Evolutionary conservation across 257 asterid genomes (phyloP), one percentile per base, ranked within the genome.

Genomic region (Petrea volubilis): DNA sequence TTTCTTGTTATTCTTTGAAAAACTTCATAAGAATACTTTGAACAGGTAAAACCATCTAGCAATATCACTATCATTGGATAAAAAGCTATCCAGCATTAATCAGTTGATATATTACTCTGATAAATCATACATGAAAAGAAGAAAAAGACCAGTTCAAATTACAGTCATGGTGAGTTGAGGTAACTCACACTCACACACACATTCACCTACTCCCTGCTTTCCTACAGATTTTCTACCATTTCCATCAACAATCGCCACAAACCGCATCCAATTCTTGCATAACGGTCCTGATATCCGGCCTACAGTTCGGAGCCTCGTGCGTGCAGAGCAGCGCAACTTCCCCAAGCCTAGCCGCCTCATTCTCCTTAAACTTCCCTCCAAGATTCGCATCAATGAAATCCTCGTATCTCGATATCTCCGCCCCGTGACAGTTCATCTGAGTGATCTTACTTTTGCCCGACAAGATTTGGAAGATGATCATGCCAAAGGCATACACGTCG

Each of bases 261-360:
- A 81, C 64, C 55, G 61, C 78, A 36, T 86, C 74, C 70, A 93
- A 77, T 75, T 84, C 94, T 75, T 77, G 89, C 89, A 89, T 86
- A 68, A 93, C 83, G 0, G 79, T 31, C 41, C 80, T 88, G 38
- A 89, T 89, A 24, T 80, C 81, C 4, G 97, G 98, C 83, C 98
- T 88, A 40, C 58, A 89, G 53, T 77, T 58, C 3, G 96, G 92
- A 28, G 66, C 79, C 31, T 90, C 98, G 0, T 87, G 89, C 0
- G 96, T 91, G 92, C 98, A 93, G 58, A 89, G 92, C 51, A 79
- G 84, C 29, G 98, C 96, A 9, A 93, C 69, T 75, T 93, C 93
- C 33, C 93, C 94, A 2, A 93, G 83, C 81, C 88, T 82, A 46
- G 90, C 76, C n/a, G 96, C 98, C 84, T 93, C 98, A 0, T 80